These are phyloP conservation scores for Zhuliangozyma blackwelliae DNA, from an alignment of 1,139 yeast species.

Conservation along the genomic window DNA sequence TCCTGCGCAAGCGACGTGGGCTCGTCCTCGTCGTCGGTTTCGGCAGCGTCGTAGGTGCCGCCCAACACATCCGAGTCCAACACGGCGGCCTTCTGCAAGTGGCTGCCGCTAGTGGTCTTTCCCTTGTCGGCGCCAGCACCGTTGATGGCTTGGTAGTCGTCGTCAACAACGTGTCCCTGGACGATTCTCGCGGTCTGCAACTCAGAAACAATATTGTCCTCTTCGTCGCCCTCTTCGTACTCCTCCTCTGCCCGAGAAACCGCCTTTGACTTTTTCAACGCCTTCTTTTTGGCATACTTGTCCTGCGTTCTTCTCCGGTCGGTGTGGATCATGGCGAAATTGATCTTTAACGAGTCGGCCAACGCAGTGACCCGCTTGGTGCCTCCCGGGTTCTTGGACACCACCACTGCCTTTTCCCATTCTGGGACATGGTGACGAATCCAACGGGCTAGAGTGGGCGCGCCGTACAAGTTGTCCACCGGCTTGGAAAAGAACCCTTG, in stretches of 20 bases:
- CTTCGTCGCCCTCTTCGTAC: conserved; percentile 46
- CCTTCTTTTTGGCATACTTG: conserved; percentile 45
- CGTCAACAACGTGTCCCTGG: conserved; percentile 96
- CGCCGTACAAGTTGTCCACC: conserved; percentile 93
- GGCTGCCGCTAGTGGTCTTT: background rate
- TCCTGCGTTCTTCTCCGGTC: conserved; percentile 91
- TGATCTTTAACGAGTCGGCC: conserved; percentile 91
- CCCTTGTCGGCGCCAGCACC: conserved; percentile 1
- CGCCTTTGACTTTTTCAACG: conserved; percentile 22
- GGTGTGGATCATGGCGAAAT: conserved; percentile 98
- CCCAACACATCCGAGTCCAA: conserved; percentile 60
- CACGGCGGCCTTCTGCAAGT: conserved; percentile 2
- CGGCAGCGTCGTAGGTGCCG: conserved; percentile 75
- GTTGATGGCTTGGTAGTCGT: conserved; percentile 46
- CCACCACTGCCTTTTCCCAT: conserved; percentile 77
- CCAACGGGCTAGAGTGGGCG: conserved; percentile 96
- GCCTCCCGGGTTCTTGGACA: conserved; percentile 97
- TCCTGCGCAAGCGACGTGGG: conserved; percentile 66
- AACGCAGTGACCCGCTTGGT: conserved; percentile 95
- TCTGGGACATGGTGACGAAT: conserved; percentile 85
- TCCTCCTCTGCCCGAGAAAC: conserved; percentile 17
- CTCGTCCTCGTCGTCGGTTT: conserved; percentile 81
- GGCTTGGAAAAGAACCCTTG: conserved; percentile 98
- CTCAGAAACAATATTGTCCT: conserved; percentile 71
- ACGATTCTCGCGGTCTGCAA: conserved; percentile 95